phyloP scores from a whole-genome alignment of 495 filamentous ascomycete species.

The Hypoxylon trugodes region DNA sequence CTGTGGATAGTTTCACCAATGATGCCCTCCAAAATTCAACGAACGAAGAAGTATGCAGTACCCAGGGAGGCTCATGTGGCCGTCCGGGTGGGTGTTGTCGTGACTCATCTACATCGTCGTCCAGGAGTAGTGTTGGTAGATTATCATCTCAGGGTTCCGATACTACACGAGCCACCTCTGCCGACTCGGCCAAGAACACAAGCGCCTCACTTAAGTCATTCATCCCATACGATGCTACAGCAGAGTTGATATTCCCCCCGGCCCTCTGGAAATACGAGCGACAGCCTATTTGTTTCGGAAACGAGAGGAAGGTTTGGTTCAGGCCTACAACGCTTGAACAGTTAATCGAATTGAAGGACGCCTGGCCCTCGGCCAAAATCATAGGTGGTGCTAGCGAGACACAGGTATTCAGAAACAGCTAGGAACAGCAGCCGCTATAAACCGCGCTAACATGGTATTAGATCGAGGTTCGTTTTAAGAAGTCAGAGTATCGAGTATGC shows the following conservation, averaged over 20 bases:
- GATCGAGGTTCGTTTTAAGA: slow-evolving; percentile 91
- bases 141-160: slow-evolving; percentile 19
- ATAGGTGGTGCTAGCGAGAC: slow-evolving; percentile 89
- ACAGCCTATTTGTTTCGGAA: slow-evolving; percentile 77
- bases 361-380: slow-evolving; percentile 80
- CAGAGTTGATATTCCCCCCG: slow-evolving; percentile 86
- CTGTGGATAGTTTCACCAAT: slow-evolving; percentile 49
- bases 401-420: slow-evolving; percentile 59
- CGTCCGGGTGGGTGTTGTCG: slow-evolving; percentile 57
- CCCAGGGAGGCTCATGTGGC: slow-evolving; percentile 48
- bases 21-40: slow-evolving; percentile 52
- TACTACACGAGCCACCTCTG: slow-evolving; percentile 21
- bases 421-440: neutral
- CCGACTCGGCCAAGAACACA: slow-evolving; percentile 51
- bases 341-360: slow-evolving; percentile 78
- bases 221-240: slow-evolving; percentile 80
- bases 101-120: slow-evolving; percentile 44
- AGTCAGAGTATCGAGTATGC: slow-evolving; percentile 76
- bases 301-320: slow-evolving; percentile 85
- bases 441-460: slow-evolving; percentile 12
- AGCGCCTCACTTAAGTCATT: slow-evolving; percentile 73
- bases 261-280: slow-evolving; percentile 73
- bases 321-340: slow-evolving; percentile 79
- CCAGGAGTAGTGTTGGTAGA: slow-evolving; percentile 6
- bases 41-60: slow-evolving; percentile 63